A percentile compares a stretch with the other conserved stretches of the same genome.
These are phyloP conservation scores for Coemansia sp. DNA, from an alignment of 192 early-diverging fungal species.

Conservation along the genomic window DNA sequence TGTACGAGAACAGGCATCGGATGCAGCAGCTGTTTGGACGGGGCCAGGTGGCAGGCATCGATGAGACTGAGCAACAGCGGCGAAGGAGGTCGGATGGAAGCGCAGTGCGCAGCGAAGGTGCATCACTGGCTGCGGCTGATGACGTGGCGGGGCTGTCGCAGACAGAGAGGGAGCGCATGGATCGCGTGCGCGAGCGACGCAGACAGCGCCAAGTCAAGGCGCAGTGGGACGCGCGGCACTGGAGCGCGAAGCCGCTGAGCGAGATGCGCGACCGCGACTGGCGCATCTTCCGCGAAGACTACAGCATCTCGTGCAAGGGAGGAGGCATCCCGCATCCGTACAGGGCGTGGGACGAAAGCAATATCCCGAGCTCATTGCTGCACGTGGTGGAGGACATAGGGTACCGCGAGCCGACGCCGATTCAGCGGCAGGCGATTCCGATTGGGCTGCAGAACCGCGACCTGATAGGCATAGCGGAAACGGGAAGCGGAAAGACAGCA, in stretches of 20 bases:
- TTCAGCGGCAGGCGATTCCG: slow-evolving; percentile 96
- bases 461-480: slow-evolving; percentile 85
- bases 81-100: neutral
- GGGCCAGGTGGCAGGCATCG: slow-evolving; percentile 34
- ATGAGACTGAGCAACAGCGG: neutral
- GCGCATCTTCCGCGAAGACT: slow-evolving; percentile 99
- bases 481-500: slow-evolving; percentile 95
- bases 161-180: neutral
- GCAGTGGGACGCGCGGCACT: slow-evolving; percentile 89
- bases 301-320: slow-evolving; percentile 93
- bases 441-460: slow-evolving; percentile 91
- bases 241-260: slow-evolving; percentile 84
- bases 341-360: slow-evolving; percentile 85
- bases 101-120: neutral
- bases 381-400: slow-evolving; percentile 80
- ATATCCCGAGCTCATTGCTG: slow-evolving; percentile 67
- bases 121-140: neutral
- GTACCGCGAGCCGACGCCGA: slow-evolving; percentile 94
- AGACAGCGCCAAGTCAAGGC: slow-evolving; percentile 8
- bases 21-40: slow-evolving; percentile 79
- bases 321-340: slow-evolving; percentile 87
- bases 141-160: slow-evolving; percentile 5
- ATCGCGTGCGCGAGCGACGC: neutral
- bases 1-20: slow-evolving; percentile 75
- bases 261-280: slow-evolving; percentile 98